These are phyloP conservation scores for Colletotrichum sp. DNA, from an alignment of 2,329 filamentous ascomycete species.

Conservation along the genomic window DNA sequence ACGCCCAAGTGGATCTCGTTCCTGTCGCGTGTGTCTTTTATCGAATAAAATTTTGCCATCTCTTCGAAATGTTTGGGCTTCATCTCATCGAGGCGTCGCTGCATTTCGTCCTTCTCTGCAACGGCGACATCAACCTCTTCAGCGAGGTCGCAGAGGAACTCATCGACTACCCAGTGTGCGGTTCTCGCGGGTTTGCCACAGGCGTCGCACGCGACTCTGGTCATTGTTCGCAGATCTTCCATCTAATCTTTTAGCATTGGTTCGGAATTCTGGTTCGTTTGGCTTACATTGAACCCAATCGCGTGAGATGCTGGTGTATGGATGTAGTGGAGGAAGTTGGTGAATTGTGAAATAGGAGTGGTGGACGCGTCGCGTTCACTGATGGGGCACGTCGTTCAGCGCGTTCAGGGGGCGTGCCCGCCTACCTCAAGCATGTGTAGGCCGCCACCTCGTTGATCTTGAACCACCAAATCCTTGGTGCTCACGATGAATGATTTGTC, in stretches of 20 bases:
- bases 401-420: background rate
- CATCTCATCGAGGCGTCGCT: background rate
- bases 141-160: background rate
- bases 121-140: background rate
- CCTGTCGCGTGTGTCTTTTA: background rate
- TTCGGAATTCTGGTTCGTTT: fast-evolving
- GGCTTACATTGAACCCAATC: fast-evolving
- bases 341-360: background rate
- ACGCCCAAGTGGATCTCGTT: no score
- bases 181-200: background rate
- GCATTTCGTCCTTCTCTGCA: background rate
- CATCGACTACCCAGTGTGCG: background rate
- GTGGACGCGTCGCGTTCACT: no score
- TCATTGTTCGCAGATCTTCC: background rate
- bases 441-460: background rate
- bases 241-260: background rate
- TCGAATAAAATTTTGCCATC: background rate
- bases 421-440: background rate
- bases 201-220: background rate
- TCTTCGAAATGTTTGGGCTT: background rate
- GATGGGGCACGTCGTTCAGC: no score
- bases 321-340: background rate
- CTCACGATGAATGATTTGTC: background rate
- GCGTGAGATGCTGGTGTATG: background rate
- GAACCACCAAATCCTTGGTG: background rate